These are phyloP conservation scores for Salix purpurea DNA, from an alignment of 345 rosid genomes.

Conservation along the genomic window DNA sequence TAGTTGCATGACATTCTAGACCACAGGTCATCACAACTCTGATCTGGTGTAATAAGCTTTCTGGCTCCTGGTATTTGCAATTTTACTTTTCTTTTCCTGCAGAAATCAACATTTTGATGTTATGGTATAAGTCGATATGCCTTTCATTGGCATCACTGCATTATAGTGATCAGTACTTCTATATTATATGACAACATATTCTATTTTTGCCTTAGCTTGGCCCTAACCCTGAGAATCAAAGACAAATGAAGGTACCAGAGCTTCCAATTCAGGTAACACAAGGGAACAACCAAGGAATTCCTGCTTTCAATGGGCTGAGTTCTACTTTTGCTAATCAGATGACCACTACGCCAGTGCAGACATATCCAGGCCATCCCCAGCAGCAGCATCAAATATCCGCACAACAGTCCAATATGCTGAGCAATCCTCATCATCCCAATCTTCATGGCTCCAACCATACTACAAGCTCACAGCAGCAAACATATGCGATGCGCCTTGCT, in stretches of 20 bases:
- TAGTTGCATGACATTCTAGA: neutral
- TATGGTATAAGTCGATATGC: neutral
- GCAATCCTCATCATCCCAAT: slow-evolving; percentile 62
- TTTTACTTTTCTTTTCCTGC: neutral
- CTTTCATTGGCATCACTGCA: neutral
- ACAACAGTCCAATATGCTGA: slow-evolving; percentile 57
- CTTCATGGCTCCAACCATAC: slow-evolving; percentile 62
- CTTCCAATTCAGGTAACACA: slow-evolving; percentile 72
- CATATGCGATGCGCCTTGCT: slow-evolving; percentile 52
- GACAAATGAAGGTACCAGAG: slow-evolving; percentile 55
- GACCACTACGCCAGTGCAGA: slow-evolving; percentile 53
- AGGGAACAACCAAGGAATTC: slow-evolving; percentile 59
- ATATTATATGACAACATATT: slow-evolving; percentile 1
- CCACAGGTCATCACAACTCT: neutral
- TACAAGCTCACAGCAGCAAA: slow-evolving; percentile 61
- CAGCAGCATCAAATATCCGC: slow-evolving; percentile 55
- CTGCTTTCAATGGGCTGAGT: slow-evolving; percentile 65
- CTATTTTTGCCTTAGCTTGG: slow-evolving; percentile 43
- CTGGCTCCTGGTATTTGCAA: neutral
- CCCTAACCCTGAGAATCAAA: slow-evolving; percentile 50
- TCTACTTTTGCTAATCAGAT: slow-evolving; percentile 72
- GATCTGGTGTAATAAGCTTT: neutral
- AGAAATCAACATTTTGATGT: neutral
- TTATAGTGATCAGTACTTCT: neutral
- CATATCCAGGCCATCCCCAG: slow-evolving; percentile 65